Conservation (phyloP, 257 asterid species). For the Agastache rugosa region DNA sequence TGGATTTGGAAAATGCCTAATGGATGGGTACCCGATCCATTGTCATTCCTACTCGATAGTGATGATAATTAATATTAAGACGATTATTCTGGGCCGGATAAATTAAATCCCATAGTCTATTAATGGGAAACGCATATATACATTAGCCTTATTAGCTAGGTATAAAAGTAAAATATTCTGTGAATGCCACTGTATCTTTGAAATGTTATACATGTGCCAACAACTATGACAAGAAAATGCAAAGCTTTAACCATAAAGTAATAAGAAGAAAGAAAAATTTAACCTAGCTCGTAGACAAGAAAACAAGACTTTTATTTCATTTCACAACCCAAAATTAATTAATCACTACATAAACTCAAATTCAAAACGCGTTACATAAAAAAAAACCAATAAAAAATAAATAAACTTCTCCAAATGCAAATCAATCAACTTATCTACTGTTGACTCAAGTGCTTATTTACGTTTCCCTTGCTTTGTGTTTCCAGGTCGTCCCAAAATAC, state of each 20-base stretch:
- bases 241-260: not conserved
- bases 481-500: conserved; percentile 27
- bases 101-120: too few relatives aligned
- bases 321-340: not conserved
- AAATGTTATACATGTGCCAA: not conserved
- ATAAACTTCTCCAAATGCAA: not conserved
- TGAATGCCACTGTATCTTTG: not conserved
- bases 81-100: too few relatives aligned
- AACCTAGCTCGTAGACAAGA: not conserved
- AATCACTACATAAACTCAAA: not conserved
- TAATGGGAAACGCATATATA: too few relatives aligned
- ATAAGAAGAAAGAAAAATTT: not conserved
- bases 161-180: too few relatives aligned
- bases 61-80: too few relatives aligned
- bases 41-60: too few relatives aligned
- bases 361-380: not conserved
- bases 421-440: not conserved
- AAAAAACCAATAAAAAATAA: not conserved
- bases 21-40: too few relatives aligned
- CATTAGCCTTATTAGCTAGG: too few relatives aligned
- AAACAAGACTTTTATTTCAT: conserved; percentile 11
- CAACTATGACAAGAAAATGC: not conserved
- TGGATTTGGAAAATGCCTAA: too few relatives aligned
- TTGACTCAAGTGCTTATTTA: not conserved
- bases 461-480: not conserved